phyloP scores from a whole-genome alignment of 306 rosid species.

The Cucurbita maxima region DNA sequence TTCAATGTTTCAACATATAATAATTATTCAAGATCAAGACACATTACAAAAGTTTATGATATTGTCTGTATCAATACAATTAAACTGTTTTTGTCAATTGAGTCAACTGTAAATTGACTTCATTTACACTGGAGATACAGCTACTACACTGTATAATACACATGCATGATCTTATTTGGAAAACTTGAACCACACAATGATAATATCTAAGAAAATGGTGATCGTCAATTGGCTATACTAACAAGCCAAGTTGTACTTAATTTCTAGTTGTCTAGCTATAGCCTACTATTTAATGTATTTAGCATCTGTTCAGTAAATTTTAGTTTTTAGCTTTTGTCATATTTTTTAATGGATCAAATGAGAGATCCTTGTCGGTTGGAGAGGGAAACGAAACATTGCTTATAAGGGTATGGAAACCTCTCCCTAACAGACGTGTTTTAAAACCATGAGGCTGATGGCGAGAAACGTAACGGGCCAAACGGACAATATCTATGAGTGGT shows the following conservation, averaged over 20 bases:
- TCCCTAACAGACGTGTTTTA: too few relatives aligned
- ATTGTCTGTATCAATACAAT: neutral
- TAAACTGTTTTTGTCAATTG: neutral
- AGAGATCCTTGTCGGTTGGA: too few relatives aligned
- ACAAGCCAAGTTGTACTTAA: neutral
- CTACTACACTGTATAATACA: neutral
- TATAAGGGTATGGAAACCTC: too few relatives aligned
- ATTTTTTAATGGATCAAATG: neutral
- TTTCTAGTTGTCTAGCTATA: neutral
- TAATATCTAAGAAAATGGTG: neutral
- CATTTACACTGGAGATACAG: neutral
- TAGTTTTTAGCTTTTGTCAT: neutral
- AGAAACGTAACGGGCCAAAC: too few relatives aligned
- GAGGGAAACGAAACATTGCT: too few relatives aligned
- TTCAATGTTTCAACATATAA: neutral
- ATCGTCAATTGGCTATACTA: neutral
- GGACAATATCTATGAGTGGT: too few relatives aligned
- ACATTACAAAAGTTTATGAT: neutral
- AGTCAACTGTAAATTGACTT: neutral
- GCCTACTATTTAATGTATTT: neutral
- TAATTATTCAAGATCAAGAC: neutral
- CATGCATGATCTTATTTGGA: neutral
- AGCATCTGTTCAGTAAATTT: neutral
- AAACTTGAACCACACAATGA: neutral
- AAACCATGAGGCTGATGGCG: too few relatives aligned